These are phyloP conservation scores for Petunia secreta DNA, from an alignment of 257 asterid species.

Conservation along the genomic window DNA sequence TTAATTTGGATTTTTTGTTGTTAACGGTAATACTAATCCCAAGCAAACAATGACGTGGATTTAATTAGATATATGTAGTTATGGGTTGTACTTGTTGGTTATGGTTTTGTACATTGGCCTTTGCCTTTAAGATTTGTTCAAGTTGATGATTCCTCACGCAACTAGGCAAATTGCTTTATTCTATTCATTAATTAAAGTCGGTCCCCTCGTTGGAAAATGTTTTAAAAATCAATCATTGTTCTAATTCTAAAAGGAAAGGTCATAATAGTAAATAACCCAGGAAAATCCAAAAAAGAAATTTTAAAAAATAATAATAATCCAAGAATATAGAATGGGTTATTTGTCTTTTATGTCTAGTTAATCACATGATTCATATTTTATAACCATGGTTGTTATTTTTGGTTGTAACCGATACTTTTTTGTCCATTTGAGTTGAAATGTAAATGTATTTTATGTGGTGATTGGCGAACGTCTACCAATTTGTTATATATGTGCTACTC, in stretches of 20 bases:
- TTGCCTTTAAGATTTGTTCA: neutral
- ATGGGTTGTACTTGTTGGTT: neutral
- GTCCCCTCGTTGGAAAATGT: neutral
- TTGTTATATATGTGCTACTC: no score
- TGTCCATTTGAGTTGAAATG: no score
- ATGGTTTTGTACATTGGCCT: constrained; percentile 14
- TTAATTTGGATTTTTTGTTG: neutral
- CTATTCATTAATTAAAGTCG: neutral
- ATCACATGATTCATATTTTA: no score
- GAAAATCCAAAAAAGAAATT: no score
- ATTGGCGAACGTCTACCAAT: no score
- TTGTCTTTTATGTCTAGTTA: no score
- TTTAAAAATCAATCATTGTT: neutral
- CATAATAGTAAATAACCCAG: neutral
- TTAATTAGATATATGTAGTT: neutral
- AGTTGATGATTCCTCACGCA: constrained; percentile 22
- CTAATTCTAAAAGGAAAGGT: neutral
- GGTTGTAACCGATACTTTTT: no score
- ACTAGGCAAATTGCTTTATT: constrained; percentile 13
- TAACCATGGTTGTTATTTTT: no score
- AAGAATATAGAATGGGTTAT: no score
- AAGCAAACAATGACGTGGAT: neutral
- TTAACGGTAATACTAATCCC: neutral
- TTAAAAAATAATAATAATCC: no score
- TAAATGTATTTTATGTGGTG: no score